A percentile compares a stretch with the other conserved stretches of the same genome.
Evolutionary conservation across 164 flowering plant genomes (phyloP).

Genomic region (Vitis labrusca): DNA sequence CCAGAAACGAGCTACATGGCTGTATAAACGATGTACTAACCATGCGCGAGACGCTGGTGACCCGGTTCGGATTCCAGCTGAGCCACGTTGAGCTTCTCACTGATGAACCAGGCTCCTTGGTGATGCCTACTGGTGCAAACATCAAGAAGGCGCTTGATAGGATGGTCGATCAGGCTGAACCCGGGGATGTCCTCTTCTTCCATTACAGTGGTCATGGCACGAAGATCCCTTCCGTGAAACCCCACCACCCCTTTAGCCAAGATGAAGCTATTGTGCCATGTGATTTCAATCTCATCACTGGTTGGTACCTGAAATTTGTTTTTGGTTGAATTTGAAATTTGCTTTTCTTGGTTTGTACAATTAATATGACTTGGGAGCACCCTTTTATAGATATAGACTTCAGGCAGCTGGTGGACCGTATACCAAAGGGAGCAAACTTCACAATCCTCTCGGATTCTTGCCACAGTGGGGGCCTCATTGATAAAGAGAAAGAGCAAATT

Average conservation of each 20-base stretch:
- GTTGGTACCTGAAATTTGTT: conserved; percentile 20
- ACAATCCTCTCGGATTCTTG: conserved; percentile 84
- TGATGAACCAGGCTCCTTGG: conserved; percentile 39
- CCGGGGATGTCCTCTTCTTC: conserved; percentile 66
- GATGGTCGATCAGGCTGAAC: conserved; percentile 54
- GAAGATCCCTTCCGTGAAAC: conserved; percentile 35
- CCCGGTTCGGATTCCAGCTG: conserved; percentile 52
- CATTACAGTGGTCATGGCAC: conserved; percentile 94
- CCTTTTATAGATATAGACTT: conserved; percentile 55
- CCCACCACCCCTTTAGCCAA: conserved; percentile 23
- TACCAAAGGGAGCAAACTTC: conserved; percentile 65
- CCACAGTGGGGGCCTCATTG: conserved; percentile 87
- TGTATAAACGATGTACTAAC: conserved; percentile 76
- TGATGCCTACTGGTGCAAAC: conserved; percentile 69
- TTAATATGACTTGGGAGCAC: background rate
- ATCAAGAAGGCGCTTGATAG: conserved; percentile 44
- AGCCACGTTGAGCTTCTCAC: conserved; percentile 45
- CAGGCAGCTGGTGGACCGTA: conserved; percentile 54
- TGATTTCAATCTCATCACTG: conserved; percentile 82
- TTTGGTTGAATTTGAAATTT: too few relatives aligned
- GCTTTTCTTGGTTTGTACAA: background rate
- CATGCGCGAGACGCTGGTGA: conserved; percentile 45
- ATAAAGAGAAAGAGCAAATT: conserved; percentile 77
- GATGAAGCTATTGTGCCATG: conserved; percentile 85
- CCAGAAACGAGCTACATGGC: conserved; percentile 60